Evolutionary conservation across 805 yeast species (phyloP), one percentile per base, ranked within the genome.

Genomic region (Tetrapisispora nanseiensis): DNA sequence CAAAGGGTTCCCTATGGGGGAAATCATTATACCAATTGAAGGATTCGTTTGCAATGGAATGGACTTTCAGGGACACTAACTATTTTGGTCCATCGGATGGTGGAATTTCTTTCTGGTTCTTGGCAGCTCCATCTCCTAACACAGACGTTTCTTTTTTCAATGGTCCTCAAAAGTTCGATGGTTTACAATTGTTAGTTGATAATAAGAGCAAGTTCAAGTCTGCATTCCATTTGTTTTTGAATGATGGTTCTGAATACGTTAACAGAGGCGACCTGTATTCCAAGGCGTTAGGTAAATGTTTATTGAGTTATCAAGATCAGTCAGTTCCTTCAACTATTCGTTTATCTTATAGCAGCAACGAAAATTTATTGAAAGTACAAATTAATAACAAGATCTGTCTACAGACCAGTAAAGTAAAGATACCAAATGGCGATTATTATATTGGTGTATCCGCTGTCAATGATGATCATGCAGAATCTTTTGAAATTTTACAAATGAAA

Each of bases 331-430:
- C 74, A 21, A 80, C 84, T 1, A 40, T 82, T 13, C 74, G 86
- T 60, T 49, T 83, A 13, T 75, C 81, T 6, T 81, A 80, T 52
- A 72, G 76, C 18, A 58, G 61, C 9, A 50, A 52, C 7, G 55
- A 62, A 30, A 59, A 67, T 12, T 60, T 73, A 44, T 67, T 80
- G 47, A 79, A 80, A 49, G 70, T 82, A 13, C 86, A 83, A 47
- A 65, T 81, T 39, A 85, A 83, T 59, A 83, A 83, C 57, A 76
- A 73, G 50, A 66, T 83, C 42, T 78, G 87, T 55, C 75, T 82
- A 59, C 78, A 78, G 57, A 78, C 87, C 0, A 72, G 75, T 43
- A 60, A 74, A 42, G 65, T 82, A 30, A 55, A 61, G 24, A 56
- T 82, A 22, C 74, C 75, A 22, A 28, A 19, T 10, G 48, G 55